Evolutionary conservation across 805 yeast species (phyloP), one percentile per base, ranked within the genome.

Genomic region (Nakazawaea peltata): DNA sequence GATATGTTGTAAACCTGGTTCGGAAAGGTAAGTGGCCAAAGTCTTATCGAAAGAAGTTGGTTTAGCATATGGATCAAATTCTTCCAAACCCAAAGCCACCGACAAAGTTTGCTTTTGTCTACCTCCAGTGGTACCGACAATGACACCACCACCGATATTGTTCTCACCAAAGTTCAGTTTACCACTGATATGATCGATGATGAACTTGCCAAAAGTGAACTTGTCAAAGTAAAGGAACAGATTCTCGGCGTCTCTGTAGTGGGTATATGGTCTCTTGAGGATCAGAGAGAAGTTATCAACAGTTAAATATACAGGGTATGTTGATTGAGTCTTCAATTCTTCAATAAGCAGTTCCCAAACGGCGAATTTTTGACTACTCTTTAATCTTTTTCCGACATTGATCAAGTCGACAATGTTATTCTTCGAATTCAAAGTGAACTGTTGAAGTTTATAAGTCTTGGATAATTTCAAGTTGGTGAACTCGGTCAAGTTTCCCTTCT

Each of bases 241-340:
- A 57, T 77, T 75, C 17, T 72, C 61, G 1, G 67, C 55, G 49
- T 77, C 69, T 46, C 71, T 69, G 59, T 87, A 85, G 27, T 59
- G 65, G 7, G 94, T 72, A 34, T 56, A 56, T 5, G 81, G 67
- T 21, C 58, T 48, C 26, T 76, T 69, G 10, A 76, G 53, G 39
- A 84, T 57, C 3, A 77, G 74, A 40, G 84, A 77, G 50, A 85
- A 67, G 50, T 82, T 77, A 54, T 87, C 97, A 28, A 86, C 66
- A 3, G 94, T 67, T 28, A 85, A 63, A 33, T 72, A 61, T 8
- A 81, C 79, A 4, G 90, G 88, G 26, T 62, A 53, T 12, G 50
- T 38, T 2, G 56, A 41, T 42, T 82, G 84, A 25, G 47, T 48
- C 12, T 67, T 51, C 34, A 85, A 58, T 57, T 81, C 86, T 2